A percentile compares a stretch with the other conserved stretches of the same genome.
phyloP scores from a whole-genome alignment of 495 filamentous ascomycete genomes.

The Filosporella fistucella region DNA sequence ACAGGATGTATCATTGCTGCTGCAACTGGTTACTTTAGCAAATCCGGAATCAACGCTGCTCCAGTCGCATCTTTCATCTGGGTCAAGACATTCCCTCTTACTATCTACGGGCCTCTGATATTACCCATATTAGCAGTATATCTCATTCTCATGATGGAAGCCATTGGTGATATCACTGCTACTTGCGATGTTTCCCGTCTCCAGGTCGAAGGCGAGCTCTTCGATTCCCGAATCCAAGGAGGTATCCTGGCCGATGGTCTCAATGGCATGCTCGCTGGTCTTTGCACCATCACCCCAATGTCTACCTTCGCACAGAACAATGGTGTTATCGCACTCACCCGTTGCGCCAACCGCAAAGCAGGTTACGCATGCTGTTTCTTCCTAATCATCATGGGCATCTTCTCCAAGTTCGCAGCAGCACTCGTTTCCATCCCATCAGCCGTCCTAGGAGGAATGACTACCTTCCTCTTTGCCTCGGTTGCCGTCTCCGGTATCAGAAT shows the following conservation, averaged over 20 bases:
- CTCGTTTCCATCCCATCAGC: constrained; percentile 76
- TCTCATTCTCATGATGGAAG: constrained; percentile 84
- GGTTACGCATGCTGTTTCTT: constrained; percentile 75
- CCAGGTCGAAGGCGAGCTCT: constrained; percentile 72
- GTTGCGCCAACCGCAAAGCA: constrained; percentile 84
- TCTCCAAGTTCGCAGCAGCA: constrained; percentile 88
- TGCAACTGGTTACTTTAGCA: constrained; percentile 79
- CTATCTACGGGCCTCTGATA: constrained; percentile 78
- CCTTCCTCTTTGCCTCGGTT: constrained; percentile 82
- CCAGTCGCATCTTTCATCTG: constrained; percentile 84
- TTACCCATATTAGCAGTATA: constrained; percentile 82
- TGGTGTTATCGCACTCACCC: constrained; percentile 82
- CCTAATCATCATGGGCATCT: constrained; percentile 83
- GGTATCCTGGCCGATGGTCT: constrained; percentile 84
- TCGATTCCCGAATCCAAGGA: constrained; percentile 88
- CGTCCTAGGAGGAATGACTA: constrained; percentile 90
- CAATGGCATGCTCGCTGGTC: constrained; percentile 73
- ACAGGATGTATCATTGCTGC: constrained; percentile 85
- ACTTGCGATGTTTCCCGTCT: constrained; percentile 80
- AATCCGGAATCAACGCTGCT: constrained; percentile 58
- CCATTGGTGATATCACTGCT: constrained; percentile 76
- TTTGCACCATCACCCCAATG: constrained; percentile 52
- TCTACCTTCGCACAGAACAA: constrained; percentile 71
- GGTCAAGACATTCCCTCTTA: constrained; percentile 81
- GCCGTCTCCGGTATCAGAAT: constrained; percentile 85